A percentile compares a stretch with the other conserved stretches of the same genome.
Evolutionary conservation across 2,329 filamentous ascomycete genomes (phyloP).

Genomic region (Talaromyces sp.): DNA sequence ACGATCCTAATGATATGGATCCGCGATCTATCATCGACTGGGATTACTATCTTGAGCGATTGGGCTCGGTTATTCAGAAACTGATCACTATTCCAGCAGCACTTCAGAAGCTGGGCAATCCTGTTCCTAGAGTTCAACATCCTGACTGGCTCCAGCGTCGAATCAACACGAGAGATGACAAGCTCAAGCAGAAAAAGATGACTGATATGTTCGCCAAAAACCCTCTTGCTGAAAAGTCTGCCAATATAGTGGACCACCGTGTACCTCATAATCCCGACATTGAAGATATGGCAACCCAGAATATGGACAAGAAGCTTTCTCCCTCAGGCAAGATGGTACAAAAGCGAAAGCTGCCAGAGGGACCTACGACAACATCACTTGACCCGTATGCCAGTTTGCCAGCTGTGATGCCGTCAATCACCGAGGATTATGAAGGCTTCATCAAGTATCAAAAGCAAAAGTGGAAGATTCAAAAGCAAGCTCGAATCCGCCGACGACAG

Average conservation of each 20-base stretch:
- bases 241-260: constrained; percentile 59
- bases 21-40: constrained; percentile 88
- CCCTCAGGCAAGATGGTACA: constrained; percentile 56
- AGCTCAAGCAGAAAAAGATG: constrained; percentile 97
- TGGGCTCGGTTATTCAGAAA: constrained; percentile 97
- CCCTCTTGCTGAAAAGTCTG: constrained; percentile 70
- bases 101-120: constrained; percentile 90
- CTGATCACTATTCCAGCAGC: constrained; percentile 97
- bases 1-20: constrained; percentile 88
- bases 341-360: constrained; percentile 72
- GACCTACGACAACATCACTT: constrained; percentile 56
- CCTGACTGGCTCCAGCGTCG: constrained; percentile 94
- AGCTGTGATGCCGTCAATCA: constrained; percentile 76
- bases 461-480: constrained; percentile 96
- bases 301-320: constrained; percentile 62
- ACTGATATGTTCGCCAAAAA: constrained; percentile 76
- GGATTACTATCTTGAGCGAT: constrained; percentile 93
- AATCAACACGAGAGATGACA: constrained; percentile 94
- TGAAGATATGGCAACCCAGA: constrained; percentile 69
- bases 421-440: constrained; percentile 83
- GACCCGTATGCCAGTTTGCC: constrained; percentile 84
- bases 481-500: constrained; percentile 78
- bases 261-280: constrained; percentile 61
- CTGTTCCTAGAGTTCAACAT: constrained; percentile 87
- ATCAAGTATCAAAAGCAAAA: constrained; percentile 95